These are phyloP conservation scores for Crithidia thermophila DNA, from an alignment of 208 protist genomes.

Conservation along the genomic window DNA sequence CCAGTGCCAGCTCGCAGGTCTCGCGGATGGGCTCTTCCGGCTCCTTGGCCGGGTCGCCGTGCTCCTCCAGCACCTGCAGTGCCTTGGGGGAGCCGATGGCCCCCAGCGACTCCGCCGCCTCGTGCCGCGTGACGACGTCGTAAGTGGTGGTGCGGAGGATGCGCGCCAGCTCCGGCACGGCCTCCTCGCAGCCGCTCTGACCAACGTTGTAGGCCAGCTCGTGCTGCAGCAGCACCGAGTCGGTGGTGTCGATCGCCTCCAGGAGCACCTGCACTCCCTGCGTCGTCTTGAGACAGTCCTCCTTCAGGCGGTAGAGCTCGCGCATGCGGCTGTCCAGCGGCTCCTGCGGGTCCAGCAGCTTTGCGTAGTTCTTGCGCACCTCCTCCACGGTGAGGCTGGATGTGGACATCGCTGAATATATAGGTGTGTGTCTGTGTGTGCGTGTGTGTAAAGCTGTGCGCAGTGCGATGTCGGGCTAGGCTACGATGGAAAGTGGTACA, in stretches of 20 bases:
- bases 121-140: constrained; percentile 96
- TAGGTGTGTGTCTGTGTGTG: constrained; percentile 3
- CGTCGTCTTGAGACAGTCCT: constrained; percentile 63
- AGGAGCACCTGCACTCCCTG: constrained; percentile 58
- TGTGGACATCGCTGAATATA: constrained; percentile 18
- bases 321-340: constrained; percentile 86
- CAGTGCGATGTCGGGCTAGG: too few species aligned
- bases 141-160: constrained; percentile 83
- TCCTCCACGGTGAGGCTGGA: constrained; percentile 41
- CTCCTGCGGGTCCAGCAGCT: constrained; percentile 72
- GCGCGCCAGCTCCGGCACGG: constrained; percentile 76
- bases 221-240: constrained; percentile 97
- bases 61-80: constrained; percentile 54
- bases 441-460: not conserved
- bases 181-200: constrained; percentile 90
- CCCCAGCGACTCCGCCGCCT: constrained; percentile 96
- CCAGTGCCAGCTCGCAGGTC: constrained; percentile 94
- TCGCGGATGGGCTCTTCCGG: constrained; percentile 85
- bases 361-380: constrained; percentile 60
- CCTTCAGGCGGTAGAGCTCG: constrained; percentile 88
- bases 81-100: constrained; percentile 65
- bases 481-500: too few species aligned
- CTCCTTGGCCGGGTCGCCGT: constrained; percentile 53
- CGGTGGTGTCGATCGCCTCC: constrained; percentile 79
- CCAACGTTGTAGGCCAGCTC: constrained; percentile 98